Evolutionary conservation across 371 early-diverging fungal genomes (phyloP), one percentile per base, ranked within the genome.

Genomic region (Batrachochytrium dendrobatidis): DNA sequence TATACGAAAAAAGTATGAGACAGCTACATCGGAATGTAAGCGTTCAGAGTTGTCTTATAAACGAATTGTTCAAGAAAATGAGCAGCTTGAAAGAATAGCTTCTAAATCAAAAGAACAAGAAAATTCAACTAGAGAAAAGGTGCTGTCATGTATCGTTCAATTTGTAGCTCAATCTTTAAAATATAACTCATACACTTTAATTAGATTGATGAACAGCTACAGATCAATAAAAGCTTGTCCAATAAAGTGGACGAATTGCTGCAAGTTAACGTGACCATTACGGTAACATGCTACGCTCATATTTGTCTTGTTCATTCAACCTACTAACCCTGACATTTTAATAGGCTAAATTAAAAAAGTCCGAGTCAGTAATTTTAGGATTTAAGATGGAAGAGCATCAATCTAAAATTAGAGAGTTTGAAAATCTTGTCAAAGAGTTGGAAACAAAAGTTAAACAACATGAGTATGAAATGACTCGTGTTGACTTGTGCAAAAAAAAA

Each of bases 191-290:
- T n/a, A n/a, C n/a, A n/a, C 26, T 2, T 7, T 25, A n/a, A 1
- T 3, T 34, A 68, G 62, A 65, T 76, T 5, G 69, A 72, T 34
- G 77, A 76, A 61, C 69, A 70, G 50, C 49, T 72, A 20, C 63
- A 64, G 26, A 62, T 72, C 44, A 71, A 76, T 34, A 62, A 54
- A 1, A 58, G 61, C 18, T 53, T 70, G 2, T 64, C 64, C 61
- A 39, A 35, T 0, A 26, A 66, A n/a, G 57, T 73, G 1, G 69
- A 73, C 50, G 73, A 70, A 34, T 56, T 70, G 22, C 60, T 63
- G 18, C 62, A 60, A 1, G 7, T n/a, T 8, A 26, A 5, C 28
- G 32, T 6, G 32, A 5, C 48, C 25, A 17, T 28, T 7, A 18
- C 4, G 4, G 48, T 28, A 25, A 17, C 25, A 26, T 49, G 50